Evolutionary conservation across 2,329 filamentous ascomycete genomes (phyloP).

Genomic region (Leptoxyphium fumago): DNA sequence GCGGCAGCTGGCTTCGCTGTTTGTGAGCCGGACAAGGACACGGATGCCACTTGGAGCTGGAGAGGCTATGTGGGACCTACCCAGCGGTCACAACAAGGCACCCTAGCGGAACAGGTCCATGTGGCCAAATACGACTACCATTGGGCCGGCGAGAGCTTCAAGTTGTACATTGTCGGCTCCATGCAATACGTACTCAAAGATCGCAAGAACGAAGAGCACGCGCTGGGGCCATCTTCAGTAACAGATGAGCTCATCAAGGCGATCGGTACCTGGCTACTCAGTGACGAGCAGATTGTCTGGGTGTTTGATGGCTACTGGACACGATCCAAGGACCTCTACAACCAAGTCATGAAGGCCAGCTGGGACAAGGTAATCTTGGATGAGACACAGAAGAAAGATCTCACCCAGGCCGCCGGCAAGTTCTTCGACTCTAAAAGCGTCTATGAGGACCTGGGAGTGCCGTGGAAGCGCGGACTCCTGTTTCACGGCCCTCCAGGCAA

Average conservation of each 20-base stretch:
- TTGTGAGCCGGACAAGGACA: constrained; percentile 22
- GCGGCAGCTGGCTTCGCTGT: constrained; percentile 27
- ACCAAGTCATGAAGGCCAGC: constrained; percentile 25
- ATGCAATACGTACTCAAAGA: constrained; percentile 29
- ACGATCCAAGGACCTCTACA: constrained; percentile 23
- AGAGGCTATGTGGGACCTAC: constrained; percentile 21
- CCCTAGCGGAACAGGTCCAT: constrained; percentile 23
- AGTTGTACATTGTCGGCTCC: constrained; percentile 22
- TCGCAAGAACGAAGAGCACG: constrained; percentile 18
- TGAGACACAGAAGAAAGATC: constrained; percentile 27
- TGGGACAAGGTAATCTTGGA: constrained; percentile 36
- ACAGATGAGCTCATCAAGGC: constrained; percentile 25
- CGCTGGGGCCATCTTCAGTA: constrained; percentile 19
- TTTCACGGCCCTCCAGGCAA: constrained; percentile 21
- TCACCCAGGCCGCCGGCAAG: constrained; percentile 25
- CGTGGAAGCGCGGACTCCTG: constrained; percentile 34
- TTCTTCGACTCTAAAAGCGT: constrained; percentile 26
- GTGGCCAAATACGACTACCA: constrained; percentile 27
- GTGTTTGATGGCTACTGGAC: constrained; percentile 31
- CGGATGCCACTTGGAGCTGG: constrained; percentile 24
- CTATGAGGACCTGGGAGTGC: constrained; percentile 29
- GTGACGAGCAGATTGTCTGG: constrained; percentile 25
- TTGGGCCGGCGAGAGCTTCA: constrained; percentile 25
- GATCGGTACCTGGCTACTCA: constrained; percentile 24
- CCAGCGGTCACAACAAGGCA: constrained; percentile 17